Percentiles rank a stretch among this genome's conserved stretches.
These are phyloP conservation scores for Abrus pulchellus DNA, from an alignment of 306 rosid species.

Conservation along the genomic window DNA sequence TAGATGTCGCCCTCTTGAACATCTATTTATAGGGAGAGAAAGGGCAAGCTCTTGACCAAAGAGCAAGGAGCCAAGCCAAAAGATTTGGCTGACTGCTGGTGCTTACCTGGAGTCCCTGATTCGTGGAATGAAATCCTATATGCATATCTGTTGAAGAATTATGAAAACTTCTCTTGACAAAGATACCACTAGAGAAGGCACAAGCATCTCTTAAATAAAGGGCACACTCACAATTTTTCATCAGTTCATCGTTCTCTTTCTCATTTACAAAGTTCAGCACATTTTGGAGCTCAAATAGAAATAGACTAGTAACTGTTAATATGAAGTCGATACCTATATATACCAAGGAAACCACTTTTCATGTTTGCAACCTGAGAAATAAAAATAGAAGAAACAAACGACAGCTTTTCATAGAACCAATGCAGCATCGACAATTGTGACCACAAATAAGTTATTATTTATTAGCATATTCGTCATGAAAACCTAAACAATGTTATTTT, in stretches of 20 bases:
- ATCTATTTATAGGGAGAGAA: slow-evolving; percentile 81
- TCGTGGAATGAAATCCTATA: slow-evolving; percentile 86
- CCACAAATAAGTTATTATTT: slow-evolving; percentile 42
- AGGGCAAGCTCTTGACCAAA: slow-evolving; percentile 81
- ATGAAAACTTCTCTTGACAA: slow-evolving; percentile 58
- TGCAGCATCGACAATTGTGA: background rate
- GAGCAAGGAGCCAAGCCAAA: slow-evolving; percentile 84
- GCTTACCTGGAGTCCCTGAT: slow-evolving; percentile 96
- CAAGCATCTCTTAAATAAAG: slow-evolving; percentile 28
- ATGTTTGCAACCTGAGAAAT: slow-evolving; percentile 19
- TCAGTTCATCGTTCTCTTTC: slow-evolving; percentile 17
- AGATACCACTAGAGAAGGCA: slow-evolving; percentile 16
- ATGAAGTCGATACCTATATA: slow-evolving; percentile 22
- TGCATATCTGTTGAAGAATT: slow-evolving; percentile 71
- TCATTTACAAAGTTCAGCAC: background rate
- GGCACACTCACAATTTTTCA: slow-evolving; percentile 16
- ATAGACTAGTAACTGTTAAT: slow-evolving; percentile 25
- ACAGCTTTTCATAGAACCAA: background rate
- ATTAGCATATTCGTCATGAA: background rate
- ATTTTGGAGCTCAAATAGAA: slow-evolving; percentile 25
- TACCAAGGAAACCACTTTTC: slow-evolving; percentile 30
- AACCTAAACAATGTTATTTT: slow-evolving; percentile 26
- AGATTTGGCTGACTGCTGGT: slow-evolving; percentile 87
- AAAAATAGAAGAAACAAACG: background rate
- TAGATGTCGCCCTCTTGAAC: slow-evolving; percentile 71